Evolutionary conservation across 108 stramenopile genomes (phyloP).

Genomic region (Mediolabrus comicus): DNA sequence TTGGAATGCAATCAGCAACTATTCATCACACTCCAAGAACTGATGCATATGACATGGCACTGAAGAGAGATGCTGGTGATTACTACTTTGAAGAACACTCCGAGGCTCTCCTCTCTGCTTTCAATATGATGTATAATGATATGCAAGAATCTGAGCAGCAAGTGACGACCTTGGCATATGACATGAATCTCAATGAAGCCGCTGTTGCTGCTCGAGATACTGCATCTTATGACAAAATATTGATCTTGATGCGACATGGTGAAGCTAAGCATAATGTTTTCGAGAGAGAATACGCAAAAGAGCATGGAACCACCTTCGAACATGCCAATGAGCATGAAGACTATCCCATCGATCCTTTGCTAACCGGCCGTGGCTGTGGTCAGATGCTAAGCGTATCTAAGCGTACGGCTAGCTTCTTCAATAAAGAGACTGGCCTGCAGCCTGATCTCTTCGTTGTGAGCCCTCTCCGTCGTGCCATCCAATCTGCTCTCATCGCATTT

Average conservation of each 20-base stretch:
- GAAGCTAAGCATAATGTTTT: slow-evolving; percentile 45
- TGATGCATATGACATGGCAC: slow-evolving; percentile 7
- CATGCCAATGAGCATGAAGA: slow-evolving; percentile 38
- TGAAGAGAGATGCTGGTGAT: slow-evolving; percentile 41
- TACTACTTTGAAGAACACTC: slow-evolving; percentile 48
- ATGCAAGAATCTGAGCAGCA: slow-evolving; percentile 4
- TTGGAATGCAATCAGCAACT: background rate
- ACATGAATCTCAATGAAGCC: slow-evolving; percentile 44
- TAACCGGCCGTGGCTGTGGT: slow-evolving; percentile 47
- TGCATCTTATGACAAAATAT: slow-evolving; percentile 44
- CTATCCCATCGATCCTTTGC: slow-evolving; percentile 44
- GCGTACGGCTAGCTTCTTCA: slow-evolving; percentile 45
- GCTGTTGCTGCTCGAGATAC: slow-evolving; percentile 29
- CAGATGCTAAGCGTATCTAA: slow-evolving; percentile 40
- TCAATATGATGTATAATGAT: slow-evolving; percentile 8
- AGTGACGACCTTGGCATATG: slow-evolving; percentile 11
- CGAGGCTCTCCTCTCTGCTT: slow-evolving; percentile 28
- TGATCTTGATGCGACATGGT: slow-evolving; percentile 44
- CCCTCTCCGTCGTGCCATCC: slow-evolving; percentile 49
- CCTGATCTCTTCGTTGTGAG: slow-evolving; percentile 47
- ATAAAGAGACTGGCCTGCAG: slow-evolving; percentile 36
- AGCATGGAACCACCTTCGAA: slow-evolving; percentile 26
- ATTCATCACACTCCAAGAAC: background rate
- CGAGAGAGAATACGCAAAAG: slow-evolving; percentile 35
- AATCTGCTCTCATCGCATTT: slow-evolving; percentile 41